A percentile compares a stretch with the other conserved stretches of the same genome.
Evolutionary conservation across 2,329 filamentous ascomycete genomes (phyloP).

Genomic region (Aspergillus pseudonomiae): DNA sequence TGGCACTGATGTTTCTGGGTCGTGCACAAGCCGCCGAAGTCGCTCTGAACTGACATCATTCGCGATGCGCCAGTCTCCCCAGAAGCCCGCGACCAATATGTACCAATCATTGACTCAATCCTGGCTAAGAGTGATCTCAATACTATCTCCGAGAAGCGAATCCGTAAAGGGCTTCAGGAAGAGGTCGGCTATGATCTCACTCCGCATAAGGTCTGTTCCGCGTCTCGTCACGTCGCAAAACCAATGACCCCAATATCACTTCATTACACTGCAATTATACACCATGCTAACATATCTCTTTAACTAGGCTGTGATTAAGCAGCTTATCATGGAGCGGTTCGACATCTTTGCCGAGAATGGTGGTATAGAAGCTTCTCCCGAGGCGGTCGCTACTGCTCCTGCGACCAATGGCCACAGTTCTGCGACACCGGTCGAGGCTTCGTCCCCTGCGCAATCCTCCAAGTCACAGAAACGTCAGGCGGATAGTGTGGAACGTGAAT

Average conservation of each 20-base stretch:
- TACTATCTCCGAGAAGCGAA: slow-evolving; percentile 67
- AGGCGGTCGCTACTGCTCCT: slow-evolving; percentile 23
- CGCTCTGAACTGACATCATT: slow-evolving; percentile 26
- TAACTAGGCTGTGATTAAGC: slow-evolving; percentile 67
- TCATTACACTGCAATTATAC: neutral
- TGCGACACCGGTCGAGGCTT: slow-evolving; percentile 32
- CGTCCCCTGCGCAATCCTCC: slow-evolving; percentile 36
- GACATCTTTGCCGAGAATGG: slow-evolving; percentile 62
- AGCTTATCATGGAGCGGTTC: slow-evolving; percentile 73
- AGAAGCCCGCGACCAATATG: slow-evolving; percentile 54
- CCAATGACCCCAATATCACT: neutral
- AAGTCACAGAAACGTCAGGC: slow-evolving; percentile 46
- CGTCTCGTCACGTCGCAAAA: slow-evolving; percentile 14
- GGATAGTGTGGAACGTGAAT: slow-evolving; percentile 41
- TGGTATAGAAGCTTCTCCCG: slow-evolving; percentile 38
- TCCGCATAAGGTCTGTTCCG: slow-evolving; percentile 60
- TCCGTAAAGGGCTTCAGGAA: slow-evolving; percentile 65
- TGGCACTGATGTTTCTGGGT: slow-evolving; percentile 25
- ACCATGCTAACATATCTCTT: slow-evolving; percentile 19
- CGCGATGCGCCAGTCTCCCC: slow-evolving; percentile 47
- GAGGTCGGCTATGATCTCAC: slow-evolving; percentile 63
- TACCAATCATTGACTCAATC: slow-evolving; percentile 65
- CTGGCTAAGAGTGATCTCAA: slow-evolving; percentile 63
- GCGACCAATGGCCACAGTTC: slow-evolving; percentile 41
- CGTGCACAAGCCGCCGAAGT: slow-evolving; percentile 22